A percentile compares a stretch with the other conserved stretches of the same genome.
Conservation (phyloP, 345 rosid genomes). For the Gossypium stocksii region DNA sequence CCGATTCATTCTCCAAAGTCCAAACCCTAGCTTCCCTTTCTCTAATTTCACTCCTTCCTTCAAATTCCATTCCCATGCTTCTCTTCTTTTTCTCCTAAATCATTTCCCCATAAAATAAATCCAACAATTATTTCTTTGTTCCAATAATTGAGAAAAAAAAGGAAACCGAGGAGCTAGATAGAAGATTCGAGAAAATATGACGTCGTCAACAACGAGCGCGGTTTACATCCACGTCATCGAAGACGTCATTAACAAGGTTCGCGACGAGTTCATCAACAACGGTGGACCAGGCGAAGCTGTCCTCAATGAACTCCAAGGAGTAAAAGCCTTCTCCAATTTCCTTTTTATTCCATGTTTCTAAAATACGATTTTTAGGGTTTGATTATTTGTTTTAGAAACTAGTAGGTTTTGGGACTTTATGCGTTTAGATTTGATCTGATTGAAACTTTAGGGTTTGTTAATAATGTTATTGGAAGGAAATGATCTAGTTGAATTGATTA, state of each 20-base stretch:
- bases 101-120: neutral
- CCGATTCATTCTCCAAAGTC: constrained; percentile 15
- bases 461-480: neutral
- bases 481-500: constrained; percentile 11
- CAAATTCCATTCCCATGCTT: neutral
- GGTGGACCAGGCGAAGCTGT: constrained; percentile 87
- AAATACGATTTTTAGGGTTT: neutral
- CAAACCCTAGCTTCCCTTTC: constrained; percentile 21
- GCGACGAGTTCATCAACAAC: constrained; percentile 75
- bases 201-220: constrained; percentile 52
- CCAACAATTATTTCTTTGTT: constrained; percentile 2
- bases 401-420: neutral
- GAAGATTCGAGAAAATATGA: constrained; percentile 33
- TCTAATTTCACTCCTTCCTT: neutral
- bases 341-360: neutral
- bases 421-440: constrained; percentile 28
- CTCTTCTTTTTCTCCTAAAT: neutral
- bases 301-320: constrained; percentile 88
- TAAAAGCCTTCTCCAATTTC: constrained; percentile 28
- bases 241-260: constrained; percentile 86
- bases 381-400: neutral
- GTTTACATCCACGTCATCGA: constrained; percentile 92
- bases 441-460: constrained; percentile 35
- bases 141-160: neutral
- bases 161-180: constrained; percentile 13